Base-by-base conservation (phyloP, 2,329 filamentous ascomycete genomes). In the Fusarium sp. region DNA sequence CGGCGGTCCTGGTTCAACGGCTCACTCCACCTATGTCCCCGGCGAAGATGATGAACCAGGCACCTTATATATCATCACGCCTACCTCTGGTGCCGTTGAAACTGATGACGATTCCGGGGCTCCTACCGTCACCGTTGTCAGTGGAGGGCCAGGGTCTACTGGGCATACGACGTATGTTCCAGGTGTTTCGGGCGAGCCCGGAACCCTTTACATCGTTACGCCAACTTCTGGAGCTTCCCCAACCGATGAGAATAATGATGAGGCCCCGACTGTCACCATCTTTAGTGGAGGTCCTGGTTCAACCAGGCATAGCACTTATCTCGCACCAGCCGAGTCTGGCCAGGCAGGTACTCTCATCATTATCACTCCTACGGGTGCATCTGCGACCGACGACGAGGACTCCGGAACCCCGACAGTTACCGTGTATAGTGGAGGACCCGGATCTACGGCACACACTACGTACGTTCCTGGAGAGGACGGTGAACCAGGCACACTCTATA, bases 281-380 rank as follows among this genome's bases (percentile, higher is more conserved):
- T 58, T 36, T 1, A 70, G 61, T 2, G 61, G 66, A 5, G 40
- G 53, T 1, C n/a, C 55, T 14, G 67, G 61, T 2, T 57, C 66
- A 7, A 40, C 29, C 2, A 60, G 46, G 0, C 33, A 46, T 4
- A 70, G 61, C 10, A 20, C 64, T 3, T 70, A 70, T 14, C 17
- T 69, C 3, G 40, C 56, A 7, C 66, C 67, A 6, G 44, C 67
- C 3, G 46, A 49, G 5, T 59, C 65, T 4, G 65, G 53, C 2
- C 65, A 66, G 14, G 31, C 57, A 6, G 66, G 68, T 0, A 71
- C 56, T 14, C 11, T 70, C 10, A 58, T 71, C 3, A 70, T 71
- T 4, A 62, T 67, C 8, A 59, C 55, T 1, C 64, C 67, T 2
- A 56, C 59, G 3, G 16, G 38, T 38, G 44, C 8, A 8, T n/a